Base-by-base conservation (phyloP, 164 flowering plant species). In the Liquidambar formosana region DNA sequence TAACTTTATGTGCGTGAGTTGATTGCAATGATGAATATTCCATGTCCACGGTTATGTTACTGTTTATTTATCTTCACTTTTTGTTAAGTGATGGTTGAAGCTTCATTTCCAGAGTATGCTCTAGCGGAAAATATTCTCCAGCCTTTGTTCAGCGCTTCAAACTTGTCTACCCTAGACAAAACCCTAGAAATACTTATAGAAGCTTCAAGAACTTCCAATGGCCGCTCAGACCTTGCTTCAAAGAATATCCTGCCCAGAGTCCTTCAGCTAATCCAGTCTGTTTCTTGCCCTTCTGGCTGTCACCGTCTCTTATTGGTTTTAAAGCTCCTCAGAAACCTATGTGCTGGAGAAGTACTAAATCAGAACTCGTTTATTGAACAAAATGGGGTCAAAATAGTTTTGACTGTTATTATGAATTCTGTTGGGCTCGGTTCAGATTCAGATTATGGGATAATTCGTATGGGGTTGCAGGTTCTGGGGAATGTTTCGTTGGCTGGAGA, bases 291-390 rank as follows among this genome's bases (percentile, higher is more conserved):
- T 62, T 77, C 78, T 26, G 33, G 56, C 23, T 70, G 54, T 5
- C 63, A 63, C 9, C 74, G 72, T 74, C 78, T 85, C 22, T 11
- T 70, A 4, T 70, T 72, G 15, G 73, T 86, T 61, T 61, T 95
- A 43, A 84, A 79, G 74, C 83, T 91, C 59, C 81, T 91, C 16
- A 79, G 99, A 68, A 95, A 93, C 78, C 83, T 95, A 8, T 95
- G 96, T 71, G 99, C 97, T 0, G 95, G 97, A 58, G 92, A 91
- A 61, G 60, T 76, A 15, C 14, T 12, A 15, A 89, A 90, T 45
- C 96, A 90, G 75, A 61, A 84, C 65, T 68, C 72, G 1, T 93
- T 91, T 62, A 69, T 93, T 38, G 68, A 71, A 15, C 72, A 63
- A 1, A 72, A 71, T 27, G 97, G 98, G 15, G 79, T 81, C 18